phyloP scores from a whole-genome alignment of 352 stramenopile genomes.

The Pythium apleroticum region DNA sequence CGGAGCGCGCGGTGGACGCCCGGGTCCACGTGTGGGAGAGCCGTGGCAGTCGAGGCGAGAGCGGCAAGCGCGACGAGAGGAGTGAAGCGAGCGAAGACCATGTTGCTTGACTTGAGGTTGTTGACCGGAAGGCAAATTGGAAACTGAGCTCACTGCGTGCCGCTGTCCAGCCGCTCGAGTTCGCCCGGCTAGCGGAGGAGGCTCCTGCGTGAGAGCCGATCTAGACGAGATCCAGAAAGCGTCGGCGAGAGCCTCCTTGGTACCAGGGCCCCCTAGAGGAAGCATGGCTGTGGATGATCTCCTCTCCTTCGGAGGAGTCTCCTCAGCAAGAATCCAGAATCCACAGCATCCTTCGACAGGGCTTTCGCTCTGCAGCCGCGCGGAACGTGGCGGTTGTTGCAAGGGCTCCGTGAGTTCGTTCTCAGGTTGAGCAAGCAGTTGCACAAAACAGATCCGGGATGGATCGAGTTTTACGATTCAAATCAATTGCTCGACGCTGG shows the following conservation, averaged over 20 bases:
- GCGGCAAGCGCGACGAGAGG: constrained; percentile 6
- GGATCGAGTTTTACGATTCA: background rate
- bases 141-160: background rate
- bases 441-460: background rate
- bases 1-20: constrained; percentile 20
- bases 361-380: background rate
- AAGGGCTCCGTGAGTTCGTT: background rate
- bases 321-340: background rate
- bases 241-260: no score
- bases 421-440: background rate
- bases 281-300: background rate
- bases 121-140: constrained; percentile 4
- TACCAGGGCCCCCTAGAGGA: no score
- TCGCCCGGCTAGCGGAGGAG: background rate
- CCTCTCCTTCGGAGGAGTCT: background rate
- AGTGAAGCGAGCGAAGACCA: constrained; percentile 5
- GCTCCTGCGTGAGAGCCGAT: background rate
- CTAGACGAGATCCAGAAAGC: background rate
- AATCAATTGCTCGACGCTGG: background rate
- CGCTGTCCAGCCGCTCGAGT: background rate
- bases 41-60: background rate
- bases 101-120: constrained; percentile 3
- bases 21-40: background rate
- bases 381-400: background rate
- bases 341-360: background rate